Base-by-base conservation (phyloP, 1,139 yeast species). In the Sugiyamaella pinicola region DNA sequence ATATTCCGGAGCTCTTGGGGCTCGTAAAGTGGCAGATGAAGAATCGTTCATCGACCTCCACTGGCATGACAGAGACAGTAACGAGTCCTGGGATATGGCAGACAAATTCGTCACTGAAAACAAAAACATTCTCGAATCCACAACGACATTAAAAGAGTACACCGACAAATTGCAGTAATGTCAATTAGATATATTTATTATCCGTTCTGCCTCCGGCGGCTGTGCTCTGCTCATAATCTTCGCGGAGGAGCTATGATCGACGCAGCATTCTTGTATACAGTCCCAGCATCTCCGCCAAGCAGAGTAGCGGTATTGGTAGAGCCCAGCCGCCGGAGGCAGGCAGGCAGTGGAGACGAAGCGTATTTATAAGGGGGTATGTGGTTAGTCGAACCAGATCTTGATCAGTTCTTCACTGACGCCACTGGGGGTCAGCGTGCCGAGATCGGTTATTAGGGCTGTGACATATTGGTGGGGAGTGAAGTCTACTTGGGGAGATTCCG, bases 331-430 rank as follows among this genome's bases (percentile, higher is more conserved):
- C n/a, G n/a, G n/a, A n/a, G n/a, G n/a, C n/a, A n/a, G n/a, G n/a
- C n/a, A n/a, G n/a, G n/a, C n/a, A n/a, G n/a, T 43, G 22, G 47
- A 37, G 24, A 31, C 34, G 12, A 37, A 33, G 33, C 35, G 10
- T 22, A 38, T 24, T 39, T 49, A 12, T 12, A n/a, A 7, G 8
- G 18, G 12, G 10, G 5, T 13, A 37, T 18, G 5, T 9, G 17
- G 19, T 45, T 69, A 91, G 69, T 91, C 97, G 65, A 90, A 91
- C 98, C 98, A 95, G 80, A 95, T 89, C 72, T 93, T 93, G 68
- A 95, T 93, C 71, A 95, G 80, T 71, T 95, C 99, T 70, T 95
- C 99, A 29, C 96, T 86, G 37, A 95, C 99, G 0, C 98, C 99
- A 58, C 96, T 85, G 4, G 99, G 97, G 7, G 99, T 93, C 64